Evolutionary conservation across 163 green algal genomes (phyloP).

Genomic region (Volvox carteri): DNA sequence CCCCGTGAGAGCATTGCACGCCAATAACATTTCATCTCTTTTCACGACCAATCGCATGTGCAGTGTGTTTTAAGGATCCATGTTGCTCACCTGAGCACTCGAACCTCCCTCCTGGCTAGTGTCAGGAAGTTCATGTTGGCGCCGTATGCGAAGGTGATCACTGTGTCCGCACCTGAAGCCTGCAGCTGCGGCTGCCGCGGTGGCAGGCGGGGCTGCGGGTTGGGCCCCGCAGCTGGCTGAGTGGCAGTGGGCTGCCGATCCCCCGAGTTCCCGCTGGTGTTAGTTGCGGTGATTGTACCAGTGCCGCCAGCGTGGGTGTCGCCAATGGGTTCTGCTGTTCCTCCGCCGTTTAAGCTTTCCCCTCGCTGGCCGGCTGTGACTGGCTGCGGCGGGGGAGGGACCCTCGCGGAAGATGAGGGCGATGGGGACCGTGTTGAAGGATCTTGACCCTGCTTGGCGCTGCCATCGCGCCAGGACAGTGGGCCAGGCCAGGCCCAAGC

Average conservation of each 20-base stretch:
- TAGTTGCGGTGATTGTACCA: background rate
- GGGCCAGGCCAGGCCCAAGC: conserved; percentile 9
- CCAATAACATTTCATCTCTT: too few relatives aligned
- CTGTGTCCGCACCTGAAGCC: background rate
- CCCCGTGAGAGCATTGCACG: too few relatives aligned
- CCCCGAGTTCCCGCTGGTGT: background rate
- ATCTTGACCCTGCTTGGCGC: background rate
- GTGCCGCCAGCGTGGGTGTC: background rate
- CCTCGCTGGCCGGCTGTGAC: background rate
- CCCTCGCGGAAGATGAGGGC: background rate
- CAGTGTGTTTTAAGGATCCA: too few relatives aligned
- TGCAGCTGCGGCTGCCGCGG: background rate
- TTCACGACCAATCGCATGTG: too few relatives aligned
- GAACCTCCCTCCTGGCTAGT: conserved; percentile 48
- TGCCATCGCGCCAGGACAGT: background rate
- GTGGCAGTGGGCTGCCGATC: background rate
- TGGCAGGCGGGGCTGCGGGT: background rate
- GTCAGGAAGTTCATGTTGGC: conserved; percentile 61
- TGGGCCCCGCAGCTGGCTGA: background rate
- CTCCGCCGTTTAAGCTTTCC: background rate
- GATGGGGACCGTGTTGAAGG: background rate
- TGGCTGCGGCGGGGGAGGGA: background rate
- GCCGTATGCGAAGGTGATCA: conserved; percentile 50
- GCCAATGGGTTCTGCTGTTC: background rate
- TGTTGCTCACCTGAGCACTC: conserved; percentile 34